Conservation (phyloP, 306 rosid genomes). For the Dryas drummondii region DNA sequence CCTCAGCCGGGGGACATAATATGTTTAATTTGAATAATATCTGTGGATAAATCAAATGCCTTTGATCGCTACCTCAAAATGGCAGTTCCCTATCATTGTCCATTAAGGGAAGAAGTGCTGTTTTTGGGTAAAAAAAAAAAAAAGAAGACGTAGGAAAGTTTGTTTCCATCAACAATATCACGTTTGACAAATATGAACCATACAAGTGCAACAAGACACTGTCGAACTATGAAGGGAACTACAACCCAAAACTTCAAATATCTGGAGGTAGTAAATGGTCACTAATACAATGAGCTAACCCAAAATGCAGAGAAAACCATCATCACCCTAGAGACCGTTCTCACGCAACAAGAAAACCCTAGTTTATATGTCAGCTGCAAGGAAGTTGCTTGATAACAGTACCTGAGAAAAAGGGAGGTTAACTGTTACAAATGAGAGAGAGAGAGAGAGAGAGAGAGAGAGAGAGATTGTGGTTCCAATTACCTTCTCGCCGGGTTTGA, state of each 20-base stretch:
- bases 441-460: neutral
- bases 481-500: conserved; percentile 97
- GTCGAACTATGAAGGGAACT: neutral
- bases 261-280: neutral
- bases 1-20: too few relatives aligned
- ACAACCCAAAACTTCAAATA: neutral
- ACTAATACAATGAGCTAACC: neutral
- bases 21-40: too few relatives aligned
- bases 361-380: conserved; percentile 70
- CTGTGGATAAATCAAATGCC: too few relatives aligned
- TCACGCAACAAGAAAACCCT: neutral
- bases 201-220: neutral
- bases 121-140: too few relatives aligned
- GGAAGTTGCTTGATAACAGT: conserved; percentile 58
- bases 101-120: too few relatives aligned
- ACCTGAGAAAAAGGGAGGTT: conserved; percentile 48
- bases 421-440: neutral
- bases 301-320: neutral
- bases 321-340: neutral
- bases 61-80: too few relatives aligned
- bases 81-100: too few relatives aligned
- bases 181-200: neutral
- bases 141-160: too few relatives aligned
- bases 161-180: neutral
- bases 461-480: neutral